Evolutionary conservation across 495 filamentous ascomycete genomes (phyloP), one percentile per base, ranked within the genome.

Genomic region (Penicillium atrosanguineum): DNA sequence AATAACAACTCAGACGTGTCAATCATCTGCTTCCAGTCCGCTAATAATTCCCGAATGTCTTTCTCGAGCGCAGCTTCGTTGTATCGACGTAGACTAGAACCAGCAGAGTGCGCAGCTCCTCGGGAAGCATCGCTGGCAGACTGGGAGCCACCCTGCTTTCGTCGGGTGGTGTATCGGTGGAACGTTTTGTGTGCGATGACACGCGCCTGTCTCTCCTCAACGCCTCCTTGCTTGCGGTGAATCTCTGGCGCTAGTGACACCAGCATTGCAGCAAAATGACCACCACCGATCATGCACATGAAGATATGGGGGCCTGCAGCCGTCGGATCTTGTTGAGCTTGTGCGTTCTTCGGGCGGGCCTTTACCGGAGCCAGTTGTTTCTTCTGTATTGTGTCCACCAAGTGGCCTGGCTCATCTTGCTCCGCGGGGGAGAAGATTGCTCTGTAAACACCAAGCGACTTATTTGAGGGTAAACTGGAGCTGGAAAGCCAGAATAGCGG

Each of bases 211-310:
- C 88, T 82, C 47, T 92, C 88, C 56, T 90, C 77, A 3, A 83
- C 74, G 3, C 90, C 90, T 25, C 82, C 74, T 43, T 82, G 73
- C 52, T 83, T 82, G 56, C 90, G 91, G 45, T 82, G 83, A 38
- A 84, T 72, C 56, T 88, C 90, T 0, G 95, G 92, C 0, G 88
- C 85, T 4, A 97, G 78, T 3, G 91, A 90, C 18, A 97, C 86
- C 29, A 97, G 76, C 91, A 97, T 97, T 19, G 88, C 95, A 0
- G 94, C 94, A 66, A 98, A 97, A 61, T 98, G 94, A 2, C 94
- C 94, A 56, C 94, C 94, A 7, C 94, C 94, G 49, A 97, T 95
- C 94, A 98, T 98, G 68, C 91, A 97, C 50, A 97, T 81, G 62
- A 98, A 96, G 23, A 95, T 82, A 60, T 96, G 92, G 6, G 89